Conservation (phyloP, 2,329 filamentous ascomycete species). For the Elsinoe batatas region DNA sequence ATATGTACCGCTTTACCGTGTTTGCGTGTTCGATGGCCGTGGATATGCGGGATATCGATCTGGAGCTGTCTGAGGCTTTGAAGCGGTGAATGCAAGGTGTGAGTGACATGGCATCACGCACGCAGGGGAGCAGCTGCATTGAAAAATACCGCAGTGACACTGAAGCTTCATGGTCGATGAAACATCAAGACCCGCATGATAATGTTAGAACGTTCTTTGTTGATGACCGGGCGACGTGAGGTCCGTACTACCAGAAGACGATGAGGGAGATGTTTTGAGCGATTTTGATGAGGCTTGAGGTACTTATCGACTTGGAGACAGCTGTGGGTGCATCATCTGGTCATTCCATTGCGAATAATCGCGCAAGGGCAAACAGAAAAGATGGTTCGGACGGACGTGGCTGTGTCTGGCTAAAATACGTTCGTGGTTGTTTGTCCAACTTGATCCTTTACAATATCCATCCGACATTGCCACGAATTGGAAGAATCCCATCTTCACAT, state of each 20-base stretch:
- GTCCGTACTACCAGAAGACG: not conserved
- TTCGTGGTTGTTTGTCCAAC: not conserved
- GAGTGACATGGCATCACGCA: not conserved
- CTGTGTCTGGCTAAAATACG: not conserved
- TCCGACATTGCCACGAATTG: not conserved
- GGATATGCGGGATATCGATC: not conserved
- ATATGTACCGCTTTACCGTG: not conserved
- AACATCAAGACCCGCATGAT: not conserved
- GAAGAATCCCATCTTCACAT: too few relatives aligned
- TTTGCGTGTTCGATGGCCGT: not conserved
- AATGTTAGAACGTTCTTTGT: conserved; percentile 2
- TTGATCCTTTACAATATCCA: not conserved
- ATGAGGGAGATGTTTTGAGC: conserved; percentile 5
- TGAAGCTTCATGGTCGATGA: not conserved
- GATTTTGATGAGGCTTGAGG: not conserved
- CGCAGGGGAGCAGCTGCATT: not conserved
- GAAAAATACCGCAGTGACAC: not conserved
- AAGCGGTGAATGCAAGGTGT: conserved; percentile 4
- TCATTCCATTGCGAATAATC: not conserved
- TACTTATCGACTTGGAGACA: not conserved
- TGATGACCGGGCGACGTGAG: conserved; percentile 1
- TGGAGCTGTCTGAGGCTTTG: not conserved
- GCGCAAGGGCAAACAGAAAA: not conserved
- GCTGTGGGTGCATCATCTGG: not conserved
- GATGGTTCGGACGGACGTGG: not conserved